Percentiles rank a stretch among this genome's conserved stretches.
Conservation (phyloP, 1,139 yeast species). For the Saccharomyces hybrid region DNA sequence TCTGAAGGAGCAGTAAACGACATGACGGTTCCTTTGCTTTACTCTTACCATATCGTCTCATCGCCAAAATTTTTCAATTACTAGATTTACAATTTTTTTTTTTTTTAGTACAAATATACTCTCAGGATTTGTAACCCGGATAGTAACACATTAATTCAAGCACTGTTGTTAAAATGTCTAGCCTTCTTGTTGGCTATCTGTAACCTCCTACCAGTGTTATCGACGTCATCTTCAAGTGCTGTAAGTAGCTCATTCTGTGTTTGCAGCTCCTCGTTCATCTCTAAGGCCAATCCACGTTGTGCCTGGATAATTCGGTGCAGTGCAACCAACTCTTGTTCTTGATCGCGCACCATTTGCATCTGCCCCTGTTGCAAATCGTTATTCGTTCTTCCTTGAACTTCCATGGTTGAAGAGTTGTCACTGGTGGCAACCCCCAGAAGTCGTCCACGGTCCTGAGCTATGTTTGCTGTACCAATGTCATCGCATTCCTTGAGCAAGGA, state of each 20-base stretch:
- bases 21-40: slow-evolving; percentile 8
- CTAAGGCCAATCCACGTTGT: slow-evolving; percentile 66
- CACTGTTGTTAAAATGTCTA: slow-evolving; percentile 32
- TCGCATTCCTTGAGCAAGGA: neutral
- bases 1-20: slow-evolving; percentile 30
- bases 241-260: slow-evolving; percentile 72
- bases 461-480: neutral
- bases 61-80: neutral
- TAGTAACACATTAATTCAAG: neutral
- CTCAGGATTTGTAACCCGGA: neutral
- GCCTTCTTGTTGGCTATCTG: slow-evolving; percentile 57
- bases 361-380: slow-evolving; percentile 59
- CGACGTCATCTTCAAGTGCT: slow-evolving; percentile 56
- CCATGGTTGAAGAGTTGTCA: neutral
- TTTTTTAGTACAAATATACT: neutral
- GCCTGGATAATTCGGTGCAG: slow-evolving; percentile 51
- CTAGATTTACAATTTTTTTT: neutral
- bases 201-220: slow-evolving; percentile 51
- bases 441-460: neutral
- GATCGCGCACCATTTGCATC: slow-evolving; percentile 48
- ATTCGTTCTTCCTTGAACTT: slow-evolving; percentile 30
- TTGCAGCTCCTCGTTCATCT: slow-evolving; percentile 66
- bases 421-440: neutral
- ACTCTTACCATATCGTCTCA: neutral
- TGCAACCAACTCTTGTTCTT: slow-evolving; percentile 59